Evolutionary conservation across 108 stramenopile genomes (phyloP), one percentile per base, ranked within the genome.

Genomic region (Nitzschia sp.): DNA sequence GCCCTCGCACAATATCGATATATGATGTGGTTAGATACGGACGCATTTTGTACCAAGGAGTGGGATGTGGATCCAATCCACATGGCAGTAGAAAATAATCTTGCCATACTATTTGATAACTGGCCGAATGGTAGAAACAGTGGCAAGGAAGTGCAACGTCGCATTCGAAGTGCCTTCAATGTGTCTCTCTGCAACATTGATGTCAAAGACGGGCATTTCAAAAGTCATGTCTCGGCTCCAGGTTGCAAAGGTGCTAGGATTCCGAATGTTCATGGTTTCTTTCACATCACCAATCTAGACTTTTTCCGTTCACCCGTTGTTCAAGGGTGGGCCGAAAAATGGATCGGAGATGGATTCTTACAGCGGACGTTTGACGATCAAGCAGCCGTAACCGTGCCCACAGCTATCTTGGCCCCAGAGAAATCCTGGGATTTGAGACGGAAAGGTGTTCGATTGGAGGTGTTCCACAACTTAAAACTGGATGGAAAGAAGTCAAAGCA

Each of bases 11-110:
- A 60, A 7, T 83, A 83, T 52, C 71, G 72, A 53, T 69, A 63
- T 51, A 79, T 79, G 82, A 20, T 83, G 19, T 82, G 81, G 81
- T 22, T 77, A 2, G 81, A 82, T 67, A 65, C 72, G 0, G 81
- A 82, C 78, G 78, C 55, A 25, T 70, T 76, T 56, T 20, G 57
- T 38, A 72, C 82, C 8, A 42, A 65, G 51, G 48, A 53, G 12
- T 83, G 77, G 75, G 9, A 55, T 12, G 41, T 51, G 7, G 82
- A 83, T 79, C 81, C 81, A 6, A 54, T 82, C 0, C 41, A 61
- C 8, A 24, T 48, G 15, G 37, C 78, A 22, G 56, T 82, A 10
- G 57, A 82, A 51, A 69, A 82, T 19, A 42, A 82, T 41, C 57
- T 73, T 29, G 64, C 67, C 11, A 63, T 82, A 7, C 51, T 82